Conservation (phyloP, 805 yeast genomes). For the Wickerhamiella nectarea region DNA sequence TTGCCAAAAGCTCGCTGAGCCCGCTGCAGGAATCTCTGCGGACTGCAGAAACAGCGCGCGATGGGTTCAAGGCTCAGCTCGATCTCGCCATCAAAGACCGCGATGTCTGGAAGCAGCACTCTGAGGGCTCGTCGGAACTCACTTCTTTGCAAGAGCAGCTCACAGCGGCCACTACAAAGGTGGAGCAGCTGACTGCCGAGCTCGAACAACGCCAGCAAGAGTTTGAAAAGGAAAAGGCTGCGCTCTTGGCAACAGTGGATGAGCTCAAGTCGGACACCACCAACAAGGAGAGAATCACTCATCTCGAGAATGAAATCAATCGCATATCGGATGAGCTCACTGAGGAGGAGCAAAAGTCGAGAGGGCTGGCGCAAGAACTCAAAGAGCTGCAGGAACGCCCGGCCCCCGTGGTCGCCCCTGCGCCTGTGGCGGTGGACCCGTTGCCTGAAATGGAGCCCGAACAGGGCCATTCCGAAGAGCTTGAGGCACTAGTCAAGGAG, state of each 20-base stretch:
- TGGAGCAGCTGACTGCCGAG: too few species aligned
- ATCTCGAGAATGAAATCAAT: constrained; percentile 24
- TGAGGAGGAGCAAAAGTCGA: constrained; percentile 13
- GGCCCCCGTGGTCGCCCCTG: too few species aligned
- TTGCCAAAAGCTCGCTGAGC: neutral
- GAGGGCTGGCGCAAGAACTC: constrained; percentile 16
- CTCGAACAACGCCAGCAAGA: neutral
- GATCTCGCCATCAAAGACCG: neutral
- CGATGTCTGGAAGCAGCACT: constrained; percentile 1
- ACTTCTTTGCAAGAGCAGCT: neutral
- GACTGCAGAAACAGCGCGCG: neutral
- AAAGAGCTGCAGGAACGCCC: too few species aligned
- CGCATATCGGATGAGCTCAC: constrained; percentile 20
- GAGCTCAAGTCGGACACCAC: constrained; percentile 2
- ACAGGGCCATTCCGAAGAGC: too few species aligned
- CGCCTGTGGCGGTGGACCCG: too few species aligned
- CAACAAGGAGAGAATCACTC: constrained; percentile 21
- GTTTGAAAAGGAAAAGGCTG: neutral
- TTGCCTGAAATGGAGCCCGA: too few species aligned
- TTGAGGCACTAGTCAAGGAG: constrained; percentile 9
- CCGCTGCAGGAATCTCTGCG: neutral
- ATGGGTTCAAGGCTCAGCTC: neutral
- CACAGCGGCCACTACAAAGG: neutral
- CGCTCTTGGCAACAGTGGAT: neutral
- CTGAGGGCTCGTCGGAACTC: neutral